Evolutionary conservation across 495 filamentous ascomycete genomes (phyloP).

Genomic region (Trichoderma parareesei): DNA sequence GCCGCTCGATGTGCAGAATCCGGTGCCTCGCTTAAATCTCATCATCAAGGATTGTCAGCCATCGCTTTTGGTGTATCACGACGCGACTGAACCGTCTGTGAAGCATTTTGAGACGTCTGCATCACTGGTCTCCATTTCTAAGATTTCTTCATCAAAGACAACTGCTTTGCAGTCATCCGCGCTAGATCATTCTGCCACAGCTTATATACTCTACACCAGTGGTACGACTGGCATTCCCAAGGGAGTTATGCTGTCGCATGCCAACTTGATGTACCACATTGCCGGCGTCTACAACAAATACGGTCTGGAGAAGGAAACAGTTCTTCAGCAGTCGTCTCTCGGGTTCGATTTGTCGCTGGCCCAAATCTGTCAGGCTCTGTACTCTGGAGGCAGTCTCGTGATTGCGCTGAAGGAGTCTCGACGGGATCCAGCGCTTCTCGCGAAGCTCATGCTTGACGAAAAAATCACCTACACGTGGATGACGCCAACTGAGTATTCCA

Average conservation of each 20-base stretch:
- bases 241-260: slow-evolving; percentile 31
- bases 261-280: slow-evolving; percentile 17
- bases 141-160: neutral
- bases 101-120: neutral
- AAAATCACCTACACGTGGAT: slow-evolving; percentile 22
- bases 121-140: neutral
- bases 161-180: neutral
- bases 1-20: slow-evolving; percentile 40
- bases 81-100: neutral
- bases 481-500: slow-evolving; percentile 21
- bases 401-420: slow-evolving; percentile 16
- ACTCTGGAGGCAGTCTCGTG: slow-evolving; percentile 19
- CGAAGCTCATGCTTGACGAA: slow-evolving; percentile 15
- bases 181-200: neutral
- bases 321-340: slow-evolving; percentile 24
- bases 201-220: slow-evolving; percentile 36
- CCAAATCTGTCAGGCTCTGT: slow-evolving; percentile 24
- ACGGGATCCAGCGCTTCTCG: slow-evolving; percentile 20
- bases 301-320: slow-evolving; percentile 13
- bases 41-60: slow-evolving; percentile 9
- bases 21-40: slow-evolving; percentile 17
- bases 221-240: slow-evolving; percentile 41
- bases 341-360: slow-evolving; percentile 24
- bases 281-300: slow-evolving; percentile 14
- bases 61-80: neutral